Evolutionary conservation across 225 moss, liverwort and hornwort species (phyloP).

Genomic region (Straminergon stramineum): DNA sequence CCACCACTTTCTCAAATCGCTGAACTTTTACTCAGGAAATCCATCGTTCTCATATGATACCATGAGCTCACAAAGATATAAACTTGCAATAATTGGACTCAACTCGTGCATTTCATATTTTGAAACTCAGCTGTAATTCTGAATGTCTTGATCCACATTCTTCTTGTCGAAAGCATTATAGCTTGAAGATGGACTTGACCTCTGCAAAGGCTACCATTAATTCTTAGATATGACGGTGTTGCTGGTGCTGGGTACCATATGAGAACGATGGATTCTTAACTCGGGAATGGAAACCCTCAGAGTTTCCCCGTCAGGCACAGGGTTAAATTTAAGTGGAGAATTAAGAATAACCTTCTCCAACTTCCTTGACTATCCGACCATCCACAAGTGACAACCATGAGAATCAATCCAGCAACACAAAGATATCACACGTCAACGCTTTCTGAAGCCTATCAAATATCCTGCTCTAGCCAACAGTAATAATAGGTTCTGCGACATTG

Average conservation of each 20-base stretch:
- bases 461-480: neutral
- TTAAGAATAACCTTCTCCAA: slow-evolving; percentile 24
- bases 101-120: neutral
- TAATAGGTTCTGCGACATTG: neutral
- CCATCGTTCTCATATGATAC: neutral
- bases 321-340: slow-evolving; percentile 40
- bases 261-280: neutral
- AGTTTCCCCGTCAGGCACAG: slow-evolving; percentile 19
- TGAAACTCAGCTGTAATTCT: neutral
- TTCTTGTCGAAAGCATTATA: neutral
- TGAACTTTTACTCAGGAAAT: neutral
- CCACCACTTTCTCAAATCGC: neutral
- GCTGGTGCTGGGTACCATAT: neutral
- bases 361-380: slow-evolving; percentile 32
- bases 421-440: neutral
- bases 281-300: slow-evolving; percentile 16
- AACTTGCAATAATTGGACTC: neutral
- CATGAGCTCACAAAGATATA: neutral
- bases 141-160: neutral
- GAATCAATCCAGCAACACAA: neutral
- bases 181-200: neutral
- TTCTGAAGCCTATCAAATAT: neutral
- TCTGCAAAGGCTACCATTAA: neutral
- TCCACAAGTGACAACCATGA: neutral
- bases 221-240: neutral